Evolutionary conservation across 73 alveolate species (phyloP).

Genomic region (Loxodes magnus): DNA sequence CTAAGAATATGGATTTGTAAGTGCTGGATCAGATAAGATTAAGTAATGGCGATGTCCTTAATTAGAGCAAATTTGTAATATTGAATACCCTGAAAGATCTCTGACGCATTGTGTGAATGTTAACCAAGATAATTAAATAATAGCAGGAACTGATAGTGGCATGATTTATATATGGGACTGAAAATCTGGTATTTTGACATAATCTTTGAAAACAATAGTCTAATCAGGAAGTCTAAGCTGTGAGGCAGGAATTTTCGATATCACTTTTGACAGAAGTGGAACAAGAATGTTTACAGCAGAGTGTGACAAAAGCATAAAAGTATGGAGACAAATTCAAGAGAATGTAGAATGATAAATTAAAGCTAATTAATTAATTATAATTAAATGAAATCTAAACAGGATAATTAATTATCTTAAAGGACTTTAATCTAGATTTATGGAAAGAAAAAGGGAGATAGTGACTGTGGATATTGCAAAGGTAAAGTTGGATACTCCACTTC

Average conservation of each 20-base stretch:
- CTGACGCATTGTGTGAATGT: constrained; percentile 73
- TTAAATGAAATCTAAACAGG: too few species aligned
- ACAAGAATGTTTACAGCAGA: constrained; percentile 94
- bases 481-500: too few species aligned
- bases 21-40: constrained; percentile 95
- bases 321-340: constrained; percentile 84
- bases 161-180: constrained; percentile 84
- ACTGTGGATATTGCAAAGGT: too few species aligned
- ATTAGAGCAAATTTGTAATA: constrained; percentile 86
- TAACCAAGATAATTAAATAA: constrained; percentile 77
- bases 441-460: too few species aligned
- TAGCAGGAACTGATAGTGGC: constrained; percentile 92
- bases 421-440: too few species aligned
- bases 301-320: constrained; percentile 95
- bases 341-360: too few species aligned
- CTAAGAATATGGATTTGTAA: constrained; percentile 87
- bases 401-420: too few species aligned
- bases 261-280: constrained; percentile 83
- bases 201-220: constrained; percentile 61
- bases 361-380: too few species aligned
- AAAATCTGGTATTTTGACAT: constrained; percentile 81
- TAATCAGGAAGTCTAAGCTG: constrained; percentile 92
- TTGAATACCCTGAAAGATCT: constrained; percentile 84
- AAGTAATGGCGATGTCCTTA: constrained; percentile 92
- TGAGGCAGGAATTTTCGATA: constrained; percentile 87